These are phyloP conservation scores for Mucor velutinosus DNA, from an alignment of 371 early-diverging fungal genomes.

Conservation along the genomic window DNA sequence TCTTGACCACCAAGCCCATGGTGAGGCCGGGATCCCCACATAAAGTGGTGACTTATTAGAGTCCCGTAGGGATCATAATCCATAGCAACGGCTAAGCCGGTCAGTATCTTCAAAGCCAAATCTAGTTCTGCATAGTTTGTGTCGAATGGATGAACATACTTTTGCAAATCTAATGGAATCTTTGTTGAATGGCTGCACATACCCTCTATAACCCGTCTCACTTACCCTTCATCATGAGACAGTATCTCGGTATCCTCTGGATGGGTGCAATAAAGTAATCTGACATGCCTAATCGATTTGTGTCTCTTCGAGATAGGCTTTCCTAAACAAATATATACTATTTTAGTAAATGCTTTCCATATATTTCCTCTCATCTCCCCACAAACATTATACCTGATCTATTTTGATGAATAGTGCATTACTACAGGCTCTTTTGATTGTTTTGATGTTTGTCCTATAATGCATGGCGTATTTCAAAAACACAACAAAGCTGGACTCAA, in stretches of 20 bases:
- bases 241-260: conserved; percentile 49
- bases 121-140: conserved; percentile 23
- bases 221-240: conserved; percentile 48
- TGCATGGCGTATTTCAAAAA: conserved; percentile 51
- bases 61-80: too few relatives aligned
- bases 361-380: not conserved
- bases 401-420: conserved; percentile 45
- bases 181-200: not conserved
- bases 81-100: conserved; percentile 43
- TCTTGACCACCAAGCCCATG: too few relatives aligned
- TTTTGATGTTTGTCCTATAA: conserved; percentile 41
- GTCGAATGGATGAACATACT: conserved; percentile 30
- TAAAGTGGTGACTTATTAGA: too few relatives aligned
- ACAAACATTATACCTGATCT: conserved; percentile 41
- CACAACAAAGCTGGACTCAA: conserved; percentile 34
- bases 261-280: conserved; percentile 54
- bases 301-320: conserved; percentile 38
- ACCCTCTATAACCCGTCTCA: not conserved
- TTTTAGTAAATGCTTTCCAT: not conserved
- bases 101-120: conserved; percentile 31
- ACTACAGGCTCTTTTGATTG: conserved; percentile 41
- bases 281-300: conserved; percentile 45
- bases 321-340: conserved; percentile 21
- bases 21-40: too few relatives aligned
- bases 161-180: conserved; percentile 34